phyloP scores from a whole-genome alignment of 106 monocot species.

The Phalaenopsis equestris region DNA sequence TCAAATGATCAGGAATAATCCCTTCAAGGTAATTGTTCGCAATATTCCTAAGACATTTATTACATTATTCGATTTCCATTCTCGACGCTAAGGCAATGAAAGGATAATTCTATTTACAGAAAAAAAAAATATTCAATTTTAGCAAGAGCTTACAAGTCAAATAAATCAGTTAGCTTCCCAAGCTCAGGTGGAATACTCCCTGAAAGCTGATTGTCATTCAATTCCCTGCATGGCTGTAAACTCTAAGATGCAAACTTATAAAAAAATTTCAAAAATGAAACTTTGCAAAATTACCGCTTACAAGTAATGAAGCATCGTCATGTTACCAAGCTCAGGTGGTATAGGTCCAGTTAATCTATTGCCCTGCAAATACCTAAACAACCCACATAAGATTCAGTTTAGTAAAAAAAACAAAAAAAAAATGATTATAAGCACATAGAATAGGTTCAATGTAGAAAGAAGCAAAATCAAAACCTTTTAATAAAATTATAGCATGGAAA shows the following conservation, averaged over 20 bases:
- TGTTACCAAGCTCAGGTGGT: conserved; percentile 92
- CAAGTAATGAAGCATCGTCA: conserved; percentile 87
- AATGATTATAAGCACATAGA: neutral
- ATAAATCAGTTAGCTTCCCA: conserved; percentile 56
- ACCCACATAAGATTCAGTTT: neutral
- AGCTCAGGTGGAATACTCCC: conserved; percentile 68
- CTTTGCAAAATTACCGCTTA: conserved; percentile 15
- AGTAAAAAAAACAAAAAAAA: neutral
- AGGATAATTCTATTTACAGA: neutral
- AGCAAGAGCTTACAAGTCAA: conserved; percentile 50
- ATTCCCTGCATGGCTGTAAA: conserved; percentile 46
- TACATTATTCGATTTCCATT: neutral
- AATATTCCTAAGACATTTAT: conserved; percentile 52
- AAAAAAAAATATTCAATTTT: neutral
- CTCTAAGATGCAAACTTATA: neutral
- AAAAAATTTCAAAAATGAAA: conserved; percentile 1
- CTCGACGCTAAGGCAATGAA: neutral
- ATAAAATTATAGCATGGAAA: neutral
- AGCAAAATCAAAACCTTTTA: too few species aligned
- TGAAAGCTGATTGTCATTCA: conserved; percentile 76
- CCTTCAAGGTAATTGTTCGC: conserved; percentile 91
- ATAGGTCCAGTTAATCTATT: conserved; percentile 74
- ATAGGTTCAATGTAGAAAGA: too few species aligned
- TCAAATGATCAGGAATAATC: conserved; percentile 78
- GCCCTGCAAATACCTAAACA: conserved; percentile 73